These are phyloP conservation scores for Marasmius sp. DNA, from an alignment of 1,284 basidiomycete species.

Conservation along the genomic window DNA sequence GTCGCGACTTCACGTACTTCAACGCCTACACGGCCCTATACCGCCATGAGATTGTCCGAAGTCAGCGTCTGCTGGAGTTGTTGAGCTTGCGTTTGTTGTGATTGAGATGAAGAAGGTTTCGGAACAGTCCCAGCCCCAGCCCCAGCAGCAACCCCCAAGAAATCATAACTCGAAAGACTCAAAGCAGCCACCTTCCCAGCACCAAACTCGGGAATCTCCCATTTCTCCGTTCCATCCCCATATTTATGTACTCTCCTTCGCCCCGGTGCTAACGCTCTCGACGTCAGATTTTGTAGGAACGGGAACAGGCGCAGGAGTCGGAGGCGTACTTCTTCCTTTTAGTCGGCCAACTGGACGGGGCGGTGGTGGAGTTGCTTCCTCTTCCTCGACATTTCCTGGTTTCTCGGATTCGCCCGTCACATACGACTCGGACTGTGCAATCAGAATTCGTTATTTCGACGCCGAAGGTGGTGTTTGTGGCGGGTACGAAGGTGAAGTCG, in stretches of 20 bases:
- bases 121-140: background rate
- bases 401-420: constrained; percentile 54
- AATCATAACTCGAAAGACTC: constrained; percentile 47
- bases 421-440: constrained; percentile 40
- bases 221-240: constrained; percentile 28
- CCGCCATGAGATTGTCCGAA: constrained; percentile 63
- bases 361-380: constrained; percentile 25
- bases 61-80: constrained; percentile 34
- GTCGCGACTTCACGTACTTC: constrained; percentile 72
- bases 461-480: background rate
- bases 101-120: constrained; percentile 10
- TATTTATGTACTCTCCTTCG: too few species aligned
- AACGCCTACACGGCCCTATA: constrained; percentile 75
- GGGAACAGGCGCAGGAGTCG: constrained; percentile 30
- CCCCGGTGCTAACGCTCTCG: constrained; percentile 22
- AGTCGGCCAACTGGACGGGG: constrained; percentile 41
- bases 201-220: constrained; percentile 45
- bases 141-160: constrained; percentile 35
- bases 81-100: constrained; percentile 10
- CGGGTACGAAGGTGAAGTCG: constrained; percentile 16
- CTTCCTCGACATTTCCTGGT: constrained; percentile 29
- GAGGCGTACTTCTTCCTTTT: constrained; percentile 26
- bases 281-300: constrained; percentile 31
- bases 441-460: background rate
- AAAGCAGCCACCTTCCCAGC: constrained; percentile 25